These are phyloP conservation scores for Saccharomycopsis crataegensis DNA, from an alignment of 1,139 yeast species.

Conservation along the genomic window DNA sequence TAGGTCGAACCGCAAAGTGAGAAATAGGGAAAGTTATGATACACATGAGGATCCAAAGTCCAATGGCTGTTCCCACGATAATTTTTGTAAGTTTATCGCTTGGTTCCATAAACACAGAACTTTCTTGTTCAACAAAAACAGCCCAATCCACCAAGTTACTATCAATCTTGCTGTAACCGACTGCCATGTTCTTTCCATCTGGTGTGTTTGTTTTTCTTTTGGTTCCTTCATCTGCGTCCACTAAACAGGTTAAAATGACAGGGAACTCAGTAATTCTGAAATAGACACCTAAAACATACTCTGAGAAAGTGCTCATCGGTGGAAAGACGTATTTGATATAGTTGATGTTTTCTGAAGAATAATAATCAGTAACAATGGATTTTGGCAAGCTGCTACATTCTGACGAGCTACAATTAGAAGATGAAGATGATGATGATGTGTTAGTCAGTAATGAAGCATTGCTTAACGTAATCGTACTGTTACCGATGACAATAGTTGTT, in stretches of 20 bases:
- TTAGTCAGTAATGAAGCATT: conserved; percentile 4
- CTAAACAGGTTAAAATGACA: conserved; percentile 23
- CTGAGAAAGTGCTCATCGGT: conserved; percentile 23
- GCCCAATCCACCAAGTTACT: conserved; percentile 58
- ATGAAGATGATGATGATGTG: conserved; percentile 29
- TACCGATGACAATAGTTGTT: not conserved
- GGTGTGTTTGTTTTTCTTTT: conserved; percentile 39
- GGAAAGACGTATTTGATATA: conserved; percentile 27
- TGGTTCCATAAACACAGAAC: conserved; percentile 54
- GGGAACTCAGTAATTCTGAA: conserved; percentile 19
- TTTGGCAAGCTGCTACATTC: conserved; percentile 5
- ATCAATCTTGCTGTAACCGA: conserved; percentile 59
- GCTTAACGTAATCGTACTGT: conserved; percentile 1
- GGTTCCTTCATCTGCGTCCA: conserved; percentile 40
- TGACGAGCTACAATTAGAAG: conserved; percentile 21
- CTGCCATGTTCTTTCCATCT: conserved; percentile 44
- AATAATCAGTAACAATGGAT: conserved; percentile 14
- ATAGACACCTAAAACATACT: conserved; percentile 20
- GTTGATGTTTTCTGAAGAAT: conserved; percentile 11
- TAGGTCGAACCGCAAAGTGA: conserved; percentile 79
- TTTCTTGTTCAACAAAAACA: conserved; percentile 63
- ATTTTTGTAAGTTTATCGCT: conserved; percentile 55
- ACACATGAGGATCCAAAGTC: conserved; percentile 69
- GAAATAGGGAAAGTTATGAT: conserved; percentile 75
- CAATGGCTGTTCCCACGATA: conserved; percentile 72